These are phyloP conservation scores for Boletellus deceptivus DNA, from an alignment of 1,284 basidiomycete species.

Conservation along the genomic window DNA sequence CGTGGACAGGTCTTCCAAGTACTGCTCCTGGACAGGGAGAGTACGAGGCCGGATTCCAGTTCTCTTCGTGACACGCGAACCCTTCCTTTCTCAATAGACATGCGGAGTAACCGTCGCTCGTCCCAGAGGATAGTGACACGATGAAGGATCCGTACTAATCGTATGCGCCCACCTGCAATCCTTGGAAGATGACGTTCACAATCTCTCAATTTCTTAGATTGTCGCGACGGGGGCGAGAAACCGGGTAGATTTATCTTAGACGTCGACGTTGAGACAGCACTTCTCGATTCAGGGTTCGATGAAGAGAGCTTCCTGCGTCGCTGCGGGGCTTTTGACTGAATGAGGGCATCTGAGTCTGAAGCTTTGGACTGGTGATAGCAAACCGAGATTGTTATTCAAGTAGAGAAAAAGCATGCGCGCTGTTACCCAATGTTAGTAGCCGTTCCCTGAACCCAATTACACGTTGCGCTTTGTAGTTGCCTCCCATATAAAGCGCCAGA, in stretches of 20 bases:
- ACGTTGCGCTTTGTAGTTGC: no score
- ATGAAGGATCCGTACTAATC: slow-evolving; percentile 21
- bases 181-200: background rate
- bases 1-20: slow-evolving; percentile 18
- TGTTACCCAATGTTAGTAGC: background rate
- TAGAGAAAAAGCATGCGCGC: no score
- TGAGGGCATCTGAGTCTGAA: background rate
- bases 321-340: slow-evolving; percentile 9
- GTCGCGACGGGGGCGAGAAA: slow-evolving; percentile 11
- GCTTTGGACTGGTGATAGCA: slow-evolving; percentile 9
- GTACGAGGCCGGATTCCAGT: slow-evolving; percentile 11
- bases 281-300: slow-evolving; percentile 18
- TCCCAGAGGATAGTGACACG: slow-evolving; percentile 18
- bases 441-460: background rate
- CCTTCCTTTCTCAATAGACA: slow-evolving; percentile 14
- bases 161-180: background rate
- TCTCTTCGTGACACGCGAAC: slow-evolving; percentile 15
- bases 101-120: background rate
- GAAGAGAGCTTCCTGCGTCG: slow-evolving; percentile 10
- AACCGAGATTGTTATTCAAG: background rate
- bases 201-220: slow-evolving; percentile 10
- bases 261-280: slow-evolving; percentile 11
- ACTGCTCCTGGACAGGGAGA: slow-evolving; percentile 16
- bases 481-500: background rate
- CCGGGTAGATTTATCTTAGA: slow-evolving; percentile 14